phyloP scores from a whole-genome alignment of 805 yeast genomes.

The Zygosaccharomyces pseudorouxii region DNA sequence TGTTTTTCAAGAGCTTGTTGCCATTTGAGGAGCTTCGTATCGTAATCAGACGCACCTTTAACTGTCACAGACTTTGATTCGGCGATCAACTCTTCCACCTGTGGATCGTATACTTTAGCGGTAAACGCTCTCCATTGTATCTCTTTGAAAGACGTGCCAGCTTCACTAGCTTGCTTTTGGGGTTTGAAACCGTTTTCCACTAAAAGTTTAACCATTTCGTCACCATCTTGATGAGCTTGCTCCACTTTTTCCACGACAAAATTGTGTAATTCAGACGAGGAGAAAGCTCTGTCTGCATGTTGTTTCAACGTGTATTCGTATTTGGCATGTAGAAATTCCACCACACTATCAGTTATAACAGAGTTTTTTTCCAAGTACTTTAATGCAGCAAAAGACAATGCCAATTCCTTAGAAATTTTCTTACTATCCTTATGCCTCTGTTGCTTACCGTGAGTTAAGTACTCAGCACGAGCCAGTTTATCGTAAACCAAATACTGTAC shows the following conservation, averaged over 20 bases:
- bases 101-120: slow-evolving; percentile 65
- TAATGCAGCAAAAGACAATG: slow-evolving; percentile 27
- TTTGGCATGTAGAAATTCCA: slow-evolving; percentile 24
- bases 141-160: slow-evolving; percentile 37
- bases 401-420: slow-evolving; percentile 22
- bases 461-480: slow-evolving; percentile 49
- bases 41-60: slow-evolving; percentile 47
- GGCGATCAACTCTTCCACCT: slow-evolving; percentile 58
- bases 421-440: slow-evolving; percentile 22
- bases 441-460: slow-evolving; percentile 26
- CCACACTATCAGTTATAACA: slow-evolving; percentile 16
- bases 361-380: slow-evolving; percentile 17
- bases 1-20: slow-evolving; percentile 63
- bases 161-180: slow-evolving; percentile 29
- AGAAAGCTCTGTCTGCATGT: slow-evolving; percentile 22
- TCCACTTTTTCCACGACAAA: slow-evolving; percentile 18
- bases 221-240: slow-evolving; percentile 17
- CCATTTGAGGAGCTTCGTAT: slow-evolving; percentile 58
- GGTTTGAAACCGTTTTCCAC: slow-evolving; percentile 26
- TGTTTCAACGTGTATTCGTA: slow-evolving; percentile 31
- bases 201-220: slow-evolving; percentile 41
- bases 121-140: slow-evolving; percentile 56
- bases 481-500: slow-evolving; percentile 40
- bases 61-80: slow-evolving; percentile 36
- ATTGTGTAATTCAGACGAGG: slow-evolving; percentile 24